These are phyloP conservation scores for Spinellus fusiger DNA, from an alignment of 192 early-diverging fungal species.

Conservation along the genomic window DNA sequence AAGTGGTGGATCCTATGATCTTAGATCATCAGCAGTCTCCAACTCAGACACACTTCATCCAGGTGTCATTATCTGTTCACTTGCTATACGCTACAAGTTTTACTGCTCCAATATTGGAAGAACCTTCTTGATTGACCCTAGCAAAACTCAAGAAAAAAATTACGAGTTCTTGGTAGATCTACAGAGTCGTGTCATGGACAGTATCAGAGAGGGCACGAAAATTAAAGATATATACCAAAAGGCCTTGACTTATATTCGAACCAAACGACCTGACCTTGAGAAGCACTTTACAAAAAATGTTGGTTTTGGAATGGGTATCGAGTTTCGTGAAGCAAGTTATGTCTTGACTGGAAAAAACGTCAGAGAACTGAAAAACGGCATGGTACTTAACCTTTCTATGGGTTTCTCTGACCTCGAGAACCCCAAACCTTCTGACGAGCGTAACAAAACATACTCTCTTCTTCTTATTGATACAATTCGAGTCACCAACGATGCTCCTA, in stretches of 20 bases:
- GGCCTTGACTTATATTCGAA: constrained; percentile 61
- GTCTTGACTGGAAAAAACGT: constrained; percentile 67
- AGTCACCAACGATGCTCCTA: constrained; percentile 57
- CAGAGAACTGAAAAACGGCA: constrained; percentile 64
- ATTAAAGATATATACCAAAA: constrained; percentile 75
- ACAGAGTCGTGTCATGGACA: constrained; percentile 66
- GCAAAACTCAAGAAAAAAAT: constrained; percentile 84
- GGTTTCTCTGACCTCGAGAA: constrained; percentile 86
- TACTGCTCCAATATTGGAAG: constrained; percentile 94
- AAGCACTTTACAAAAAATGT: constrained; percentile 81
- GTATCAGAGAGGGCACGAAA: constrained; percentile 65
- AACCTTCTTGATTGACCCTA: constrained; percentile 91
- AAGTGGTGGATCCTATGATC: constrained; percentile 90
- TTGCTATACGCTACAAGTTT: constrained; percentile 90
- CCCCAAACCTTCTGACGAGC: constrained; percentile 60
- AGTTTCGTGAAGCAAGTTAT: constrained; percentile 85
- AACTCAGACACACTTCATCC: constrained; percentile 71
- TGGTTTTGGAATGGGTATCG: constrained; percentile 91
- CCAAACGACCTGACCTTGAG: constrained; percentile 80
- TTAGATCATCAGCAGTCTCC: constrained; percentile 74
- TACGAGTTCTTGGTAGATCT: constrained; percentile 87
- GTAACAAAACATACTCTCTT: constrained; percentile 78
- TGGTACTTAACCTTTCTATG: constrained; percentile 79
- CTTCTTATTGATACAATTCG: constrained; percentile 77
- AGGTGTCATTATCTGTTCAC: constrained; percentile 86